Evolutionary conservation across 495 filamentous ascomycete genomes (phyloP), one percentile per base, ranked within the genome.

Genomic region (Podospora pseudocomata): DNA sequence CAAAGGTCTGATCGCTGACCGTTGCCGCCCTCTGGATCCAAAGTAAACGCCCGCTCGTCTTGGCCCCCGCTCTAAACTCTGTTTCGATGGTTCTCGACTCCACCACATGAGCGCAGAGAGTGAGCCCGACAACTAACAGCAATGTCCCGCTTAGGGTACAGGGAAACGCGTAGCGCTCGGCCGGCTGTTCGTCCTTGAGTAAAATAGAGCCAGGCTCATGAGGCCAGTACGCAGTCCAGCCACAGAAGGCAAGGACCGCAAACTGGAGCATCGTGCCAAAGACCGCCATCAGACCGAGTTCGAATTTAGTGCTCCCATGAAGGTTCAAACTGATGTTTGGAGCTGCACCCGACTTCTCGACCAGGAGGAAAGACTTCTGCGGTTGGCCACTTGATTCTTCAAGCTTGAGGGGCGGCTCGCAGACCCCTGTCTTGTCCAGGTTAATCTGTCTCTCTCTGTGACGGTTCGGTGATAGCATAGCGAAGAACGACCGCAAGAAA

Each of bases 301-400:
- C 60, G 20, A 32, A 18, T 39, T 60, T 67, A 26, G 49, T 39
- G 23, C 55, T 6, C 11, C 59, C 63, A n/a, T 58, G 44, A 27
- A 58, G 16, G n/a, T 67, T 63, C 20, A 67, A 60, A 15, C 59
- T 26, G 53, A 67, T 39, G 6, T 67, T 67, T 6, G 66, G 66
- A 34, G 60, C 26, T 11, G 16, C 20, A 16, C 32, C 11, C 11
- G 60, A 44, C 59, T 63, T 67, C 20, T 27, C 54, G 26, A 67
- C 13, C 23, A 67, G 28, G 27, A 39, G 20, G 19, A 32, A 32
- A 7, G 59, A 58, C 1, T 20, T 18, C 56, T 58, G 6, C 13
- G n/a, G 9, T 20, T 58, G 3, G n/a, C 56, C 56, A 58, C 20
- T 59, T 20, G 16, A 2, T 3, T 59, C 15, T 2, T 59, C 15